Evolutionary conservation across 768 basidiomycete genomes (phyloP), one percentile per base, ranked within the genome.

Genomic region (Chalciporus piperatus): DNA sequence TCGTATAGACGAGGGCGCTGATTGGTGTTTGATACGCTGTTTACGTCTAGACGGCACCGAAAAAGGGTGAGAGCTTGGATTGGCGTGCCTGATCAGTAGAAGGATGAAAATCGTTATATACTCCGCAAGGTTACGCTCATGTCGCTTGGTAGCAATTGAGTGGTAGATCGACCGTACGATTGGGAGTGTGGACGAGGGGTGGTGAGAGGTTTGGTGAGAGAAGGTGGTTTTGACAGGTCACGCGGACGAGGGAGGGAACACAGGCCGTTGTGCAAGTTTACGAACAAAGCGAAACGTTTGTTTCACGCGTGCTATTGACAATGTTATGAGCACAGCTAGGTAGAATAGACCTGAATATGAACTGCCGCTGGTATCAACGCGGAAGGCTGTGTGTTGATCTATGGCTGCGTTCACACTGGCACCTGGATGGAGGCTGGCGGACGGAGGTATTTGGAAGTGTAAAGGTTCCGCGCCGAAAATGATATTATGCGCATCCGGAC

Each of bases 391-490:
- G 41, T 23, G 22, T 23, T 41, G 22, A 22, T 41, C 20, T 41
- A 41, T 20, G 12, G 43, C 33, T 14, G 13, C 5, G 35, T 48
- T 61, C 60, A 61, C 60, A 61, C 60, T n/a, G n/a, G n/a, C n/a
- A n/a, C n/a, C n/a, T n/a, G n/a, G n/a, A n/a, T n/a, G n/a, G n/a
- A n/a, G 25, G 7, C 16, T 37, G 14, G 16, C 48, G 23, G 13
- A 20, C 35, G 43, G 45, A 38, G 35, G 45, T 40, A 50, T 54
- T 54, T 41, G 43, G 52, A 32, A 55, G 16, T 37, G n/a, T 37
- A 67, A 68, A 61, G 62, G 58, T 23, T 59, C 66, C 66, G 66
- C 58, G 55, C 62, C 65, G 66, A 68, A 50, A 67, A 65, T 65
- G 53, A 51, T 59, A 56, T 62, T 46, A 6, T 64, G 59, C 59